phyloP scores from a whole-genome alignment of 805 yeast species.

The Candida railenensis region DNA sequence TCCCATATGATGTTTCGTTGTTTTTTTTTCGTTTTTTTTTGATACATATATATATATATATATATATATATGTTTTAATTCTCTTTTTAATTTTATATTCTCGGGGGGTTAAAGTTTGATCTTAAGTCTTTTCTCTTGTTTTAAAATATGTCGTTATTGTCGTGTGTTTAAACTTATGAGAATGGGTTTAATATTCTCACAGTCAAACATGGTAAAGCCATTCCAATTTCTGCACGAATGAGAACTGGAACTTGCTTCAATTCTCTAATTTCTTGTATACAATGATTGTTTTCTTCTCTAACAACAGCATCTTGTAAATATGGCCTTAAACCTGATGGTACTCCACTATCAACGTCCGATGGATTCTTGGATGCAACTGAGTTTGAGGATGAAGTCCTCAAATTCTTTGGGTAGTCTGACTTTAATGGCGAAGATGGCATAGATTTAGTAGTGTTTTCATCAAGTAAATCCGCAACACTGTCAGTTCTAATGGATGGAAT shows the following conservation, averaged over 20 bases:
- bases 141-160: neutral
- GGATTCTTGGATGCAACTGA: conserved; percentile 12
- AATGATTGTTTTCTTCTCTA: conserved; percentile 56
- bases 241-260: conserved; percentile 79
- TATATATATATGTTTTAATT: neutral
- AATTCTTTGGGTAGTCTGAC: conserved; percentile 17
- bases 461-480: neutral
- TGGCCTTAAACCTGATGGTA: conserved; percentile 42
- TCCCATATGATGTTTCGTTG: neutral
- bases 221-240: conserved; percentile 87
- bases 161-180: conserved; percentile 14
- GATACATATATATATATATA: no score
- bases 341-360: conserved; percentile 8
- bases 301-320: conserved; percentile 58
- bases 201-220: conserved; percentile 93
- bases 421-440: conserved; percentile 26
- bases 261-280: conserved; percentile 80
- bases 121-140: no score
- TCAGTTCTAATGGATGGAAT: conserved; percentile 17
- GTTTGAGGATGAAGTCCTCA: conserved; percentile 21
- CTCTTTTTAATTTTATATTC: neutral
- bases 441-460: conserved; percentile 16
- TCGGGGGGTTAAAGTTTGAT: neutral
- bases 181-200: conserved; percentile 92
- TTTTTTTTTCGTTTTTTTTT: no score